Evolutionary conservation across 139 green algal species (phyloP).

Genomic region (Asterochloris sp.): DNA sequence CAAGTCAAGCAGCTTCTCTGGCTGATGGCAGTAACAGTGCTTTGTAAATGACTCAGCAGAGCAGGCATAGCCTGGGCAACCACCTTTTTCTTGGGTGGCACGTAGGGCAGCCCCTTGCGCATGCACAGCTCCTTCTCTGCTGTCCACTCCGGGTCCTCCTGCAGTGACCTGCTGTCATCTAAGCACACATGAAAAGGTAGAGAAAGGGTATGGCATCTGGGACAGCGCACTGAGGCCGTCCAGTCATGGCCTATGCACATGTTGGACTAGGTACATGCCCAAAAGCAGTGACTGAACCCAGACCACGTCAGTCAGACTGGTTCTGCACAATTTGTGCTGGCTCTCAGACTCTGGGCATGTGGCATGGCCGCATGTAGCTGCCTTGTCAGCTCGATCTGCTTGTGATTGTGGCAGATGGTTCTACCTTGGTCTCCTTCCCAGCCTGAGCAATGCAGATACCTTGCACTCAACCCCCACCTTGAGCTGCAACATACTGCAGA

Average conservation of each 20-base stretch:
- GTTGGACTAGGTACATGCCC: neutral
- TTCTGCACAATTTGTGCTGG: neutral
- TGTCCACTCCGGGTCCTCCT: constrained; percentile 86
- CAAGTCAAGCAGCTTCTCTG: too few relatives aligned
- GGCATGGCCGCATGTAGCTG: neutral
- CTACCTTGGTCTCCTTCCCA: too few relatives aligned
- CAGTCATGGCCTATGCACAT: neutral
- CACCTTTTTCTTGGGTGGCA: constrained; percentile 24
- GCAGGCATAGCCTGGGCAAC: too few relatives aligned
- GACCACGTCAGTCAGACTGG: neutral
- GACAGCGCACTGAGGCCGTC: neutral
- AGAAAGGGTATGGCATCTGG: too few relatives aligned
- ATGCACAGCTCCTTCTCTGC: constrained; percentile 81
- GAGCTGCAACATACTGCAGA: too few relatives aligned
- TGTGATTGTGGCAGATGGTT: too few relatives aligned
- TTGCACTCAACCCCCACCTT: too few relatives aligned
- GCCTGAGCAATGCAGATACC: too few relatives aligned
- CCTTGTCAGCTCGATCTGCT: too few relatives aligned
- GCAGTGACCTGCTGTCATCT: neutral
- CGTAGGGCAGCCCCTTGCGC: constrained; percentile 45
- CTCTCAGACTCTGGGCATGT: neutral
- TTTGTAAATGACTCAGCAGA: too few relatives aligned
- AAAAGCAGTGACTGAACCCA: neutral
- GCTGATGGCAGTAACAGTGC: too few relatives aligned
- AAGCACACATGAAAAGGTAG: too few relatives aligned